Evolutionary conservation across 2,329 filamentous ascomycete species (phyloP).

Genomic region (Coniochaeta ligniaria): DNA sequence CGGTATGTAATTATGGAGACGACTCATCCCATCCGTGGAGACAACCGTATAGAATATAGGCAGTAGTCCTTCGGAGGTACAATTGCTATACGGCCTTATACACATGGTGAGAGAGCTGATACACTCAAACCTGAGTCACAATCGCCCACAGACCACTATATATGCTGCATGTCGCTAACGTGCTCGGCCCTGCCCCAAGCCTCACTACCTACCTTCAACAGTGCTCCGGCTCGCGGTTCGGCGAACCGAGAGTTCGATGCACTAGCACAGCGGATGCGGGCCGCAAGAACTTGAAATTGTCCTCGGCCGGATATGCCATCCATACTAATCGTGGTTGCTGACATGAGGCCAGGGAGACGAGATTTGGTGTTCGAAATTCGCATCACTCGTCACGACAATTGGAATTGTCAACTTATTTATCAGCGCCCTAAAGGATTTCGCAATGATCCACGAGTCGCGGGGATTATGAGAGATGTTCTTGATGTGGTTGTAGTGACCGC

Average conservation of each 20-base stretch:
- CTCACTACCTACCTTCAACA: neutral
- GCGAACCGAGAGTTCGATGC: too few species aligned
- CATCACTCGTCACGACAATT: neutral
- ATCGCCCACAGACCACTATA: too few species aligned
- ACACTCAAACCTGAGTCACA: too few species aligned
- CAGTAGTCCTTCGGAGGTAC: neutral
- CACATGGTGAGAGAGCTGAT: too few species aligned
- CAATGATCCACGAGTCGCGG: neutral
- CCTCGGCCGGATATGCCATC: too few species aligned
- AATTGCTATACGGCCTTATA: neutral
- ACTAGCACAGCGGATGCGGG: too few species aligned
- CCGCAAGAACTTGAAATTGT: too few species aligned
- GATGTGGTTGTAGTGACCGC: neutral
- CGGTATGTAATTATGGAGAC: neutral
- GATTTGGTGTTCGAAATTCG: neutral
- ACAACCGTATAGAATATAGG: neutral
- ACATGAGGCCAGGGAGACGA: neutral
- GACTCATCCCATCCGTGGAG: neutral
- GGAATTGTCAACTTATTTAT: neutral
- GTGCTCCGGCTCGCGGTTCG: too few species aligned
- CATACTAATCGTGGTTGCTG: too few species aligned
- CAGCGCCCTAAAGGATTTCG: neutral
- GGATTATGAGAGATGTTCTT: neutral
- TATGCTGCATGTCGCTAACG: too few species aligned
- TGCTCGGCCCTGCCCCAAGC: too few species aligned